Conservation (phyloP, 352 stramenopile genomes). For the Phytophthora citrophthora region DNA sequence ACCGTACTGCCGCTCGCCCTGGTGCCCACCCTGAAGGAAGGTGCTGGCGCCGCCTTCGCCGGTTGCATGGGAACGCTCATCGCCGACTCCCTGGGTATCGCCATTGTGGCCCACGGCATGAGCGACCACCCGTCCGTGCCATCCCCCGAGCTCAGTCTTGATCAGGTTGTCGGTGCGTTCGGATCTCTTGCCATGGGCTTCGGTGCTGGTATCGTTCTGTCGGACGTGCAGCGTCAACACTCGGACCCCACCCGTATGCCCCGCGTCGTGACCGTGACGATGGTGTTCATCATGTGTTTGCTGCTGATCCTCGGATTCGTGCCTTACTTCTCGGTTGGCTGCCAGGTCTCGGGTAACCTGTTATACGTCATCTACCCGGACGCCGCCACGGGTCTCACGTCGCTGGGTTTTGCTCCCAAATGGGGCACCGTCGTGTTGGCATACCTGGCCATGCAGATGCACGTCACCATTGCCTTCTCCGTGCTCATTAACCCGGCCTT, state of each 20-base stretch:
- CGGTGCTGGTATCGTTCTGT: constrained; percentile 64
- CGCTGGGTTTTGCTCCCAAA: constrained; percentile 49
- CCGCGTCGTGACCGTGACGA: constrained; percentile 48
- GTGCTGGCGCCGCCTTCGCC: constrained; percentile 56
- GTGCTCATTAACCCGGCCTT: constrained; percentile 60
- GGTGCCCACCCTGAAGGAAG: constrained; percentile 70
- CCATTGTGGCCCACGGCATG: constrained; percentile 35
- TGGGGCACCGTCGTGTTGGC: constrained; percentile 49
- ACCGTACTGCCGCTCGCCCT: constrained; percentile 53
- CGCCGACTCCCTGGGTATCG: constrained; percentile 28
- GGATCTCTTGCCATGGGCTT: constrained; percentile 73
- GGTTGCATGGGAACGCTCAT: constrained; percentile 60
- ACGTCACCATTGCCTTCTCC: constrained; percentile 46
- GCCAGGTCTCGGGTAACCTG: constrained; percentile 71
- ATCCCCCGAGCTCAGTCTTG: constrained; percentile 48
- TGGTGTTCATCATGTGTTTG: constrained; percentile 61
- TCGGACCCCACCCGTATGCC: constrained; percentile 38
- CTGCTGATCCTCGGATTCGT: constrained; percentile 53
- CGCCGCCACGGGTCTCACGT: constrained; percentile 35
- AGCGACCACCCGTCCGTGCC: constrained; percentile 48
- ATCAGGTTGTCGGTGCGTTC: constrained; percentile 60
- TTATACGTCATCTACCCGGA: constrained; percentile 62
- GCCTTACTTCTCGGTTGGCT: constrained; percentile 62
- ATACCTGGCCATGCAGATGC: constrained; percentile 50
- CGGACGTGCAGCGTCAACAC: constrained; percentile 60